phyloP scores from a whole-genome alignment of 805 yeast genomes.

The Schwanniomyces yamadae region DNA sequence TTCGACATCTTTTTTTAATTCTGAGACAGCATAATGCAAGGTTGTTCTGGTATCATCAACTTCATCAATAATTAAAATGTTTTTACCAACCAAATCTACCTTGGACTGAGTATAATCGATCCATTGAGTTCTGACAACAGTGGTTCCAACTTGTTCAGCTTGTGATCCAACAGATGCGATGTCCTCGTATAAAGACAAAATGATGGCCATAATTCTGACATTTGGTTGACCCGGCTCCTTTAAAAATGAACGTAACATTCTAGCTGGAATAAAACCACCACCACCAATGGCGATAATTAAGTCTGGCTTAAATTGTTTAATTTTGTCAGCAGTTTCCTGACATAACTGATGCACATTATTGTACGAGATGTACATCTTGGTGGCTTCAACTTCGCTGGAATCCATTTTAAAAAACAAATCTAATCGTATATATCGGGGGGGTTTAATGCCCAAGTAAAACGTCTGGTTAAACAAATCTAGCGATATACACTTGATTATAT shows the following conservation, averaged over 20 bases:
- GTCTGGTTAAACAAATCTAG: no score
- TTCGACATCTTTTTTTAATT: conserved; percentile 68
- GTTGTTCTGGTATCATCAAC: conserved; percentile 88
- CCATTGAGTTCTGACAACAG: conserved; percentile 81
- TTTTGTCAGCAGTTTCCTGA: conserved; percentile 58
- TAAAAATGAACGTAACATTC: conserved; percentile 89
- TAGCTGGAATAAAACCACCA: conserved; percentile 97
- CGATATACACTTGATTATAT: no score
- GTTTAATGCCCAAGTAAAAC: no score
- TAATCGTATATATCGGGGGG: no score
- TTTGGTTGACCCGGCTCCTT: conserved; percentile 87
- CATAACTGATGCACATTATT: conserved; percentile 77
- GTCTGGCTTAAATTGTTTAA: conserved; percentile 77
- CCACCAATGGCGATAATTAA: conserved; percentile 95
- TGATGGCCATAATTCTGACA: conserved; percentile 92
- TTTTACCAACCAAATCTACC: conserved; percentile 63
- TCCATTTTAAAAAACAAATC: conserved; percentile 17
- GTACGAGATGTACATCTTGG: conserved; percentile 72
- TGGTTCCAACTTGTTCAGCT: conserved; percentile 55
- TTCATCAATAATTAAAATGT: conserved; percentile 73
- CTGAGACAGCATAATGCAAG: conserved; percentile 73
- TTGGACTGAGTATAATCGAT: conserved; percentile 69
- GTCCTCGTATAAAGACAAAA: conserved; percentile 87
- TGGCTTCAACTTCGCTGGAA: conserved; percentile 20
- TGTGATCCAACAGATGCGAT: conserved; percentile 57